A percentile compares a stretch with the other conserved stretches of the same genome.
These are phyloP conservation scores for Thalassiosira allenii DNA, from an alignment of 352 stramenopile genomes.

Conservation along the genomic window DNA sequence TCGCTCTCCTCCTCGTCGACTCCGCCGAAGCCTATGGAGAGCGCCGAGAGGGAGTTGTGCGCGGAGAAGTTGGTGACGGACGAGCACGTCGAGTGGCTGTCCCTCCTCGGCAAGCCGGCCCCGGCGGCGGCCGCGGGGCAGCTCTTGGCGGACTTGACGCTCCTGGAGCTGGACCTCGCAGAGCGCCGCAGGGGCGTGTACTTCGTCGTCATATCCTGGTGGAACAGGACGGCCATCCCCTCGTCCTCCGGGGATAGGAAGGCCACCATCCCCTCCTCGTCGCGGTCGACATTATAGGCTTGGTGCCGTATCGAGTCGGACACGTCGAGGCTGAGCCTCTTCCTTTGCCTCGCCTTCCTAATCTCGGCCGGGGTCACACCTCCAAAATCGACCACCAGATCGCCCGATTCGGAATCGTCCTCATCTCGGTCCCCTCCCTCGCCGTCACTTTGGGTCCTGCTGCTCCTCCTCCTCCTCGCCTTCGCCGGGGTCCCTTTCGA, in stretches of 20 bases:
- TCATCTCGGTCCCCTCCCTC: neutral
- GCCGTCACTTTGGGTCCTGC: neutral
- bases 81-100: conserved; percentile 63
- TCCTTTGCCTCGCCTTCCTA: neutral
- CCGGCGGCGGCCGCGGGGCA: no score
- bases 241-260: neutral
- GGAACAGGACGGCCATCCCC: no score
- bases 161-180: neutral
- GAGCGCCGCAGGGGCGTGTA: neutral
- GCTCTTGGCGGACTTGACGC: no score
- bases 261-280: neutral
- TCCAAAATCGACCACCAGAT: neutral
- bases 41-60: neutral
- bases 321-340: neutral
- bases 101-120: no score
- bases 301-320: neutral
- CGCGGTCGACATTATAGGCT: neutral
- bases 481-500: no score
- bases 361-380: conserved; percentile 49
- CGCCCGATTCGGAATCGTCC: neutral
- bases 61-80: conserved; percentile 15
- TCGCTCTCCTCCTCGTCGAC: no score
- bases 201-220: neutral
- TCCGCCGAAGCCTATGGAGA: neutral
- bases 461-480: conserved; percentile 1